These are phyloP conservation scores for Carallia pectinifolia DNA, from an alignment of 345 rosid species.

Conservation along the genomic window DNA sequence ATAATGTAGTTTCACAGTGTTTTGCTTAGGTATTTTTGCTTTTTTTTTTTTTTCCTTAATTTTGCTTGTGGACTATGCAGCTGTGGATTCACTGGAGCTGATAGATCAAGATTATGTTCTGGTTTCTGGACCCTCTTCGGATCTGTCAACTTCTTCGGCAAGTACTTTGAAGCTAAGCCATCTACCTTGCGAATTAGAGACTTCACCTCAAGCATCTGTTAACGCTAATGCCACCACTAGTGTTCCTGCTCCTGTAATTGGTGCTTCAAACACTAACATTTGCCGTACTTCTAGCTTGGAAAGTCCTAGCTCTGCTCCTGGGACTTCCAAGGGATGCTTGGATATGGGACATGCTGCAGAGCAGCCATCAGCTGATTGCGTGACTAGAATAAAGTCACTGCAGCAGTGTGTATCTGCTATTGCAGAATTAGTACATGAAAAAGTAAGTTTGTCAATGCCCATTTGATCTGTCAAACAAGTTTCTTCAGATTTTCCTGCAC, in stretches of 20 bases:
- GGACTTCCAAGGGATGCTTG: slow-evolving; percentile 77
- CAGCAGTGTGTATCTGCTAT: slow-evolving; percentile 69
- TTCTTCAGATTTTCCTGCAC: background rate
- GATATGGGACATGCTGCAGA: slow-evolving; percentile 69
- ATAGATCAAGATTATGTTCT: slow-evolving; percentile 90
- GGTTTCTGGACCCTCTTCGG: slow-evolving; percentile 80
- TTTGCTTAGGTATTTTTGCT: slow-evolving; percentile 2
- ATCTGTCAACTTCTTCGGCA: slow-evolving; percentile 54
- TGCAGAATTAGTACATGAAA: slow-evolving; percentile 60
- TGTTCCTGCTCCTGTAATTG: slow-evolving; percentile 63
- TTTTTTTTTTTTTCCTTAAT: background rate
- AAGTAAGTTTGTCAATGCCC: slow-evolving; percentile 38
- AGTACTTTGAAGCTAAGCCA: slow-evolving; percentile 54
- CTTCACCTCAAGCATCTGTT: slow-evolving; percentile 45
- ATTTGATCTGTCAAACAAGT: slow-evolving; percentile 3
- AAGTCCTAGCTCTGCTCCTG: slow-evolving; percentile 61
- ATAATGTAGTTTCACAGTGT: background rate
- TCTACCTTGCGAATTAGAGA: slow-evolving; percentile 47
- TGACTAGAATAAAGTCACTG: slow-evolving; percentile 79
- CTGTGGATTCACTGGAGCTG: slow-evolving; percentile 67
- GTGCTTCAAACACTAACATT: slow-evolving; percentile 36
- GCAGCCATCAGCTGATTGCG: slow-evolving; percentile 63
- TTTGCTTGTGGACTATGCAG: slow-evolving; percentile 36
- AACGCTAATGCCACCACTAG: slow-evolving; percentile 38
- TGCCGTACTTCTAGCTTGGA: slow-evolving; percentile 56